Evolutionary conservation across 23 red algal species (phyloP).

Genomic region (Gracilaria caudata): DNA sequence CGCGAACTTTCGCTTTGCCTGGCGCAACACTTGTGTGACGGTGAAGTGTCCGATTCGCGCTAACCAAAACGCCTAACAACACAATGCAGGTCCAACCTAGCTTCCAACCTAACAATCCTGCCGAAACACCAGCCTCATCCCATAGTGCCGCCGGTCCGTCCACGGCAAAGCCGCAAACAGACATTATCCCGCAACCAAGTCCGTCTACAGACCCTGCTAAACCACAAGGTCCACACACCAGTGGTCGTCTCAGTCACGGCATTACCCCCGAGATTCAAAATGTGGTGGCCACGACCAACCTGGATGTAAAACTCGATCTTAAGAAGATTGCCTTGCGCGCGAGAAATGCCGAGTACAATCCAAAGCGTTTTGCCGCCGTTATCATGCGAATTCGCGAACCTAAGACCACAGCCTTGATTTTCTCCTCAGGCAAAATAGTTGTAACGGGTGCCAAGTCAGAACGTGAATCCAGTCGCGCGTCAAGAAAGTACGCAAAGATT

Average conservation of each 20-base stretch:
- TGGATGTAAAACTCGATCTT: slow-evolving; percentile 89
- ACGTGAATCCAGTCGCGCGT: slow-evolving; percentile 82
- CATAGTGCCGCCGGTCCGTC: background rate
- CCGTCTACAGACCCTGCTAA: background rate
- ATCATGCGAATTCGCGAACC: slow-evolving; percentile 99
- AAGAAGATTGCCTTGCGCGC: slow-evolving; percentile 92
- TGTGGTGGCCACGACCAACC: slow-evolving; percentile 91
- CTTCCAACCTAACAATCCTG: background rate
- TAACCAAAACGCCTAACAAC: background rate
- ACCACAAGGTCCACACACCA: background rate
- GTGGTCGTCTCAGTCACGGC: slow-evolving; percentile 64
- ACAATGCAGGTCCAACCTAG: slow-evolving; percentile 27
- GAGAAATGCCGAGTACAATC: slow-evolving; percentile 99
- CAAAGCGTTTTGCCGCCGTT: slow-evolving; percentile 99
- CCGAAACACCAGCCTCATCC: slow-evolving; percentile 3
- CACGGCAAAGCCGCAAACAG: background rate
- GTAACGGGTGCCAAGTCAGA: slow-evolving; percentile 95
- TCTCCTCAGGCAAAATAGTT: slow-evolving; percentile 97
- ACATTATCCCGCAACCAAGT: background rate
- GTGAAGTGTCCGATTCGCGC: background rate
- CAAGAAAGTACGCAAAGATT: slow-evolving; percentile 96
- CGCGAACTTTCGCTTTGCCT: background rate
- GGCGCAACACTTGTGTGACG: background rate
- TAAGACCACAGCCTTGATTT: slow-evolving; percentile 98
- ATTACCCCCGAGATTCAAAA: slow-evolving; percentile 91